Conservation (phyloP, 2,329 filamentous ascomycete genomes). For the Nemania serpens region DNA sequence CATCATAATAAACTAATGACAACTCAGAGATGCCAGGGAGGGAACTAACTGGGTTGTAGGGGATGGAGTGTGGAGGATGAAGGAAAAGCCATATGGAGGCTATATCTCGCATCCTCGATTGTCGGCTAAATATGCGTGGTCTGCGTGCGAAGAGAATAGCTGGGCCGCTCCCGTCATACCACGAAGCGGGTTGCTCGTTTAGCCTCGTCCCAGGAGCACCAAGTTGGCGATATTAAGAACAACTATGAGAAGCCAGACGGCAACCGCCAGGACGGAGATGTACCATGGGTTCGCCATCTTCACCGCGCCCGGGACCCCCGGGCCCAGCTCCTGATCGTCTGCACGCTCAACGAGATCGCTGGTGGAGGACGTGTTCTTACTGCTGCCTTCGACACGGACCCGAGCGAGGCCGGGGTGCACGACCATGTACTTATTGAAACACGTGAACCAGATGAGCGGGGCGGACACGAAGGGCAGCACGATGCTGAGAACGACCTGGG, state of each 20-base stretch:
- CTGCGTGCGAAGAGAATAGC: background rate
- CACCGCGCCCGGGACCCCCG: conserved; percentile 36
- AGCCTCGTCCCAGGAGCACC: conserved; percentile 37
- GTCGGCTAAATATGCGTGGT: too few species aligned
- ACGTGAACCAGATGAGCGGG: conserved; percentile 85
- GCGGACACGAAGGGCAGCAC: conserved; percentile 83
- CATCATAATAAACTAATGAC: background rate
- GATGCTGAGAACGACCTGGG: conserved; percentile 77
- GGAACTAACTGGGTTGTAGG: too few species aligned
- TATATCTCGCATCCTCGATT: too few species aligned
- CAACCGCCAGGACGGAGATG: conserved; percentile 56
- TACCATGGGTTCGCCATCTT: conserved; percentile 77
- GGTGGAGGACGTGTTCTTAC: conserved; percentile 21
- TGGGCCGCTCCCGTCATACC: background rate
- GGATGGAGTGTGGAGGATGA: background rate
- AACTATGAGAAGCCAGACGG: conserved; percentile 75
- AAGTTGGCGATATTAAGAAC: conserved; percentile 67
- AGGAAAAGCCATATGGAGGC: background rate
- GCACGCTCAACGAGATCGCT: conserved; percentile 1
- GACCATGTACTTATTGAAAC: conserved; percentile 78
- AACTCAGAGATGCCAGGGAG: too few species aligned
- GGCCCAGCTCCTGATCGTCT: conserved; percentile 20
- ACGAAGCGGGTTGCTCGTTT: background rate
- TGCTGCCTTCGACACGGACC: conserved; percentile 39
- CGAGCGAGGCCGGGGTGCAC: conserved; percentile 55